Conservation (phyloP, 306 rosid species). For the Dalbergia oliveri region DNA sequence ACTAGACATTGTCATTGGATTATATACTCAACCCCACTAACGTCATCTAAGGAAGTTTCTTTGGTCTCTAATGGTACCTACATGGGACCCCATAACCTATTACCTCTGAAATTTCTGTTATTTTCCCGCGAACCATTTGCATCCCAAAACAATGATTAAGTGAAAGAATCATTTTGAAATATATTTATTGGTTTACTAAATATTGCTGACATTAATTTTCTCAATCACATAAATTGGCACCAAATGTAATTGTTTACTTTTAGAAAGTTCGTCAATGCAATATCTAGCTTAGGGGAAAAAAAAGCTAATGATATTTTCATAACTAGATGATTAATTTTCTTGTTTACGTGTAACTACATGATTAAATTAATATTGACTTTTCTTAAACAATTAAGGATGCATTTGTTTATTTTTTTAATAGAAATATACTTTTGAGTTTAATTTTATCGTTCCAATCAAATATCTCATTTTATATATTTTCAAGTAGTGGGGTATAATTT, state of each 20-base stretch:
- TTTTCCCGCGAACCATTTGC: background rate
- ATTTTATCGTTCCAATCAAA: no score
- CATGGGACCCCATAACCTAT: constrained; percentile 11
- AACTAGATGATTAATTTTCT: background rate
- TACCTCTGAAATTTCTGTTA: background rate
- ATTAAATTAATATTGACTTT: no score
- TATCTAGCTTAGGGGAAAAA: background rate
- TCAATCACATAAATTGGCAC: background rate
- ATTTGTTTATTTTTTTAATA: no score
- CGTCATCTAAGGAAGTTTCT: constrained; percentile 31
- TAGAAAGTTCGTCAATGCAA: background rate
- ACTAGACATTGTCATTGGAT: background rate
- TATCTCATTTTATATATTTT: no score
- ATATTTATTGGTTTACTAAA: background rate
- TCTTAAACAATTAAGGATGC: background rate
- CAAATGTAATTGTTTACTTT: no score
- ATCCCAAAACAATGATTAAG: background rate
- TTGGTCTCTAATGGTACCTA: background rate
- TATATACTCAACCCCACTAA: constrained; percentile 24
- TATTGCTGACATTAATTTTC: background rate
- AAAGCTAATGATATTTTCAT: background rate
- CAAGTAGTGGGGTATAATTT: no score
- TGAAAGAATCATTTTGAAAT: background rate
- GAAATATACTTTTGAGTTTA: no score
- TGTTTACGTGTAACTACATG: no score